Evolutionary conservation across 805 yeast genomes (phyloP).

Genomic region (Cyberlindnera misumaiensis): DNA sequence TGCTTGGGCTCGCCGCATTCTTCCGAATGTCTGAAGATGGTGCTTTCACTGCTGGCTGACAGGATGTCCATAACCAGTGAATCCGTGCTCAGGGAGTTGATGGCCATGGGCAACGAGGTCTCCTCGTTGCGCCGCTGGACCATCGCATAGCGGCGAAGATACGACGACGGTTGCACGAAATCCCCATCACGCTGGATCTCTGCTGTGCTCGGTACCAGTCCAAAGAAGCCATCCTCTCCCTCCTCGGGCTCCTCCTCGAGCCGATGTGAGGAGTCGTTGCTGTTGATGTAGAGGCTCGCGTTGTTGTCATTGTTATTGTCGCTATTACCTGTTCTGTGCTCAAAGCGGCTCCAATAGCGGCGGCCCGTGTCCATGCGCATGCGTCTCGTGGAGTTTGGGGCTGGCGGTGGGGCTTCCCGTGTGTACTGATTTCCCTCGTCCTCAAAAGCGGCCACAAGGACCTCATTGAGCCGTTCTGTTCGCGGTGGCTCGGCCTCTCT

Average conservation of each 20-base stretch:
- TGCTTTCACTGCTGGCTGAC: not conserved
- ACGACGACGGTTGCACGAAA: conserved; percentile 1
- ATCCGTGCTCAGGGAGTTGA: not conserved
- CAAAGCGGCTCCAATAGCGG: not conserved
- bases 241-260: not conserved
- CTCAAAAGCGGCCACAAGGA: too few species aligned
- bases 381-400: not conserved
- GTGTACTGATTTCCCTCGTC: too few species aligned
- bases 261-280: not conserved
- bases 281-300: not conserved
- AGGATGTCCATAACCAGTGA: conserved; percentile 1
- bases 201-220: conserved; percentile 1
- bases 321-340: not conserved
- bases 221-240: not conserved
- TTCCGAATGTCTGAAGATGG: conserved; percentile 1
- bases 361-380: not conserved
- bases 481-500: too few species aligned
- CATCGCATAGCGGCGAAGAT: conserved; percentile 1
- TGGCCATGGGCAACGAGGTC: not conserved
- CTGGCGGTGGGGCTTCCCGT: too few species aligned
- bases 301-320: not conserved
- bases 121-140: not conserved
- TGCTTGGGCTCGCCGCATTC: not conserved
- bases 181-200: conserved; percentile 1
- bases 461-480: too few species aligned